Percentiles rank a stretch among this genome's conserved stretches.
Evolutionary conservation across 164 flowering plant genomes (phyloP).

Genomic region (Tinospora cordifolia): DNA sequence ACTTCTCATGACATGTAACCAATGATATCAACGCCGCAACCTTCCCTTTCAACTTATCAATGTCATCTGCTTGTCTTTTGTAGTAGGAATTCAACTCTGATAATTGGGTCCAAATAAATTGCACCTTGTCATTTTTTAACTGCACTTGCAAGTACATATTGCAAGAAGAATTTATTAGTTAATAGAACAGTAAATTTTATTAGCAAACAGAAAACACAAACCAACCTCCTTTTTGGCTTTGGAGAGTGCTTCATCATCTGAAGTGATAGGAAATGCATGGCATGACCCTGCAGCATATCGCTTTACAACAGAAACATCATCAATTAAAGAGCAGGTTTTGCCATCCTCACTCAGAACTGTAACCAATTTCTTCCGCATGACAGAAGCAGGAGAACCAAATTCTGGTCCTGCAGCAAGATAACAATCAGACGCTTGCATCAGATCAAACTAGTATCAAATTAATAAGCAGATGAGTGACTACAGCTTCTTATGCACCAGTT

Average conservation of each 20-base stretch:
- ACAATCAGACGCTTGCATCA: neutral
- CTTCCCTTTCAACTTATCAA: conserved; percentile 45
- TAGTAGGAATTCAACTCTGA: conserved; percentile 73
- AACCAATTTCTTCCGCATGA: conserved; percentile 64
- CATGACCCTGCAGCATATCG: conserved; percentile 76
- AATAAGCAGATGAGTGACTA: neutral
- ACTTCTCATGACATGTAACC: conserved; percentile 59
- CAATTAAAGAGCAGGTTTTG: conserved; percentile 67
- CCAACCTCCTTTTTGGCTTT: conserved; percentile 79
- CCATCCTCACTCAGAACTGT: conserved; percentile 65
- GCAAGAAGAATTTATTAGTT: conserved; percentile 1
- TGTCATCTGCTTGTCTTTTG: conserved; percentile 58
- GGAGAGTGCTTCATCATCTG: conserved; percentile 83
- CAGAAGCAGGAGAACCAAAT: conserved; percentile 68
- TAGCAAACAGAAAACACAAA: neutral
- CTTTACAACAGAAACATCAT: conserved; percentile 70
- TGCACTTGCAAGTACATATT: conserved; percentile 18
- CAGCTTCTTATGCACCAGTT: no score
- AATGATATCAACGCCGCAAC: conserved; percentile 81
- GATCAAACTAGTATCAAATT: neutral
- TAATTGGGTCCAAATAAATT: conserved; percentile 87
- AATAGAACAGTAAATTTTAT: neutral
- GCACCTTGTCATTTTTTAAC: conserved; percentile 66
- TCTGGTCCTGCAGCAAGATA: conserved; percentile 60
- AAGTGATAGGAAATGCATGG: conserved; percentile 69